Evolutionary conservation across 78 protist species (phyloP).

Genomic region (Tieghemostelium lacteum): DNA sequence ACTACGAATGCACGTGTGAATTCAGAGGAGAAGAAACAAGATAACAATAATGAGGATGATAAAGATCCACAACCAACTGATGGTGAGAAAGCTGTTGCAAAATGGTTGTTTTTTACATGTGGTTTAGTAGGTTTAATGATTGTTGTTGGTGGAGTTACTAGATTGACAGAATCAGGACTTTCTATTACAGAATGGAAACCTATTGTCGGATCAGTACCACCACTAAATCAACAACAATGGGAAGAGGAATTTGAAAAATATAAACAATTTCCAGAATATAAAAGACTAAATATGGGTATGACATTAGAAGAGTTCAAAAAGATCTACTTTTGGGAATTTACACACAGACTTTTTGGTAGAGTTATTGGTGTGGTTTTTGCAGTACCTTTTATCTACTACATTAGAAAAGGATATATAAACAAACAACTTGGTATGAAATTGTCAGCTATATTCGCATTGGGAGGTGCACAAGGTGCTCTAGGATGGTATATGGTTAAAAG

Average conservation of each 20-base stretch:
- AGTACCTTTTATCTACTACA: slow-evolving; percentile 85
- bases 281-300: slow-evolving; percentile 74
- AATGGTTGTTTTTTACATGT: slow-evolving; percentile 68
- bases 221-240: slow-evolving; percentile 90
- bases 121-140: slow-evolving; percentile 82
- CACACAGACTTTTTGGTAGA: slow-evolving; percentile 91
- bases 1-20: no score
- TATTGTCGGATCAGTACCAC: slow-evolving; percentile 81
- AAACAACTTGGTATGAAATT: slow-evolving; percentile 35
- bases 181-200: slow-evolving; percentile 94
- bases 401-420: slow-evolving; percentile 51
- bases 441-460: slow-evolving; percentile 62
- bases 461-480: slow-evolving; percentile 89
- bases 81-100: slow-evolving; percentile 44
- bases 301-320: slow-evolving; percentile 88
- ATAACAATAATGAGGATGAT: neutral
- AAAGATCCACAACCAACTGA: neutral
- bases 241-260: slow-evolving; percentile 92
- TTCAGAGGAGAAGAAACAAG: no score
- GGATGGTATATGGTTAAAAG: slow-evolving; percentile 97
- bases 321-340: slow-evolving; percentile 93
- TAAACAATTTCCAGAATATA: slow-evolving; percentile 91
- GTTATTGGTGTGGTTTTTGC: slow-evolving; percentile 89
- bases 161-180: slow-evolving; percentile 95
- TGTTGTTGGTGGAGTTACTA: slow-evolving; percentile 94